phyloP scores from a whole-genome alignment of 257 asterid genomes.

The Coffea canephora region DNA sequence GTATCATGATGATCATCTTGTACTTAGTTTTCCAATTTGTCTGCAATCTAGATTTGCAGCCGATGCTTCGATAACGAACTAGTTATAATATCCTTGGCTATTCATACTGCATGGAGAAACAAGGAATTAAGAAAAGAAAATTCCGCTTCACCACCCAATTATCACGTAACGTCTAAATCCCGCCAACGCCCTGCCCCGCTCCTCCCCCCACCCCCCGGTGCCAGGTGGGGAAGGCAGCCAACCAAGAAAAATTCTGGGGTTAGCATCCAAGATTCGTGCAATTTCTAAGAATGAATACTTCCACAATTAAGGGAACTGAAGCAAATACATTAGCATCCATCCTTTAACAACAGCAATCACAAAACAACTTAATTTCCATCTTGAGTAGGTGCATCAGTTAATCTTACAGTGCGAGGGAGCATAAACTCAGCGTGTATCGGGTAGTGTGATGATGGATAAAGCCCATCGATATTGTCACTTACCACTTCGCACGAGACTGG shows the following conservation, averaged over 20 bases:
- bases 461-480: slow-evolving; percentile 86
- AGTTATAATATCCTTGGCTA: no score
- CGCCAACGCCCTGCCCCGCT: no score
- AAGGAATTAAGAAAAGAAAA: background rate
- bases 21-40: no score
- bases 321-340: background rate
- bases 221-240: background rate
- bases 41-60: no score
- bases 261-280: background rate
- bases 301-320: background rate
- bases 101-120: slow-evolving; percentile 1
- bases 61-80: no score
- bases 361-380: slow-evolving; percentile 30
- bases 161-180: background rate
- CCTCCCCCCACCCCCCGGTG: no score
- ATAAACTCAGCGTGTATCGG: slow-evolving; percentile 81
- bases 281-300: background rate
- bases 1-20: no score
- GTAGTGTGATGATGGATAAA: slow-evolving; percentile 84
- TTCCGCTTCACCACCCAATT: background rate
- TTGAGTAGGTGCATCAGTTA: slow-evolving; percentile 55
- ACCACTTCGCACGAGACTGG: slow-evolving; percentile 92
- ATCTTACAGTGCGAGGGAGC: slow-evolving; percentile 86
- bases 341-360: background rate
- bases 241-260: background rate